phyloP scores from a whole-genome alignment of 75 land plant genomes.

The Chamaecyparis obtusa region DNA sequence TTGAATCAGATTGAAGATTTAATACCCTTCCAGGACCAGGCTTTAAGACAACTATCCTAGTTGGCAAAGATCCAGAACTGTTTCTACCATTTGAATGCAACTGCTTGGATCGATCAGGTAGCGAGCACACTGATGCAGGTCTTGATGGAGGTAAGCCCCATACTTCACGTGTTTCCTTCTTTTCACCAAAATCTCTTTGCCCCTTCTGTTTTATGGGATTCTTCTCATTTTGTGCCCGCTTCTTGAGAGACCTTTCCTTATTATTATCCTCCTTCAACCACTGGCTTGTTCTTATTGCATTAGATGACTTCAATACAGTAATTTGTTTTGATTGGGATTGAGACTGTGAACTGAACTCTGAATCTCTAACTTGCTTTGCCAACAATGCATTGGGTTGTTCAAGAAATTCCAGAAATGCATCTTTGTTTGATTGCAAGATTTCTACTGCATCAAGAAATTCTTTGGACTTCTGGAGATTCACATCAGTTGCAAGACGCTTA shows the following conservation, averaged over 20 bases:
- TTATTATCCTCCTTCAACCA: constrained; percentile 12
- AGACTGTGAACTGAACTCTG: constrained; percentile 24
- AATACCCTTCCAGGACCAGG: constrained; percentile 57
- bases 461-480: constrained; percentile 66
- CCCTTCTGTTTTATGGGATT: constrained; percentile 21
- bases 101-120: background rate
- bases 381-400: constrained; percentile 74
- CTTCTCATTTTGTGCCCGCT: constrained; percentile 25
- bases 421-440: constrained; percentile 77
- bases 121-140: background rate
- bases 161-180: background rate
- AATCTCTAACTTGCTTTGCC: constrained; percentile 31
- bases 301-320: constrained; percentile 63
- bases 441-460: constrained; percentile 90
- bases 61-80: constrained; percentile 32
- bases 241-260: constrained; percentile 11
- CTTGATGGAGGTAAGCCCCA: background rate
- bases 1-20: constrained; percentile 27
- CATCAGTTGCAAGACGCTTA: constrained; percentile 53
- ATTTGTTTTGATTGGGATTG: constrained; percentile 50
- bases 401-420: constrained; percentile 74
- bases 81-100: background rate
- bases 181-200: background rate
- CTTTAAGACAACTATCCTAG: constrained; percentile 81
- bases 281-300: constrained; percentile 19